Evolutionary conservation across 1,284 basidiomycete genomes (phyloP), one percentile per base, ranked within the genome.

Genomic region (Trichosporon sp.): DNA sequence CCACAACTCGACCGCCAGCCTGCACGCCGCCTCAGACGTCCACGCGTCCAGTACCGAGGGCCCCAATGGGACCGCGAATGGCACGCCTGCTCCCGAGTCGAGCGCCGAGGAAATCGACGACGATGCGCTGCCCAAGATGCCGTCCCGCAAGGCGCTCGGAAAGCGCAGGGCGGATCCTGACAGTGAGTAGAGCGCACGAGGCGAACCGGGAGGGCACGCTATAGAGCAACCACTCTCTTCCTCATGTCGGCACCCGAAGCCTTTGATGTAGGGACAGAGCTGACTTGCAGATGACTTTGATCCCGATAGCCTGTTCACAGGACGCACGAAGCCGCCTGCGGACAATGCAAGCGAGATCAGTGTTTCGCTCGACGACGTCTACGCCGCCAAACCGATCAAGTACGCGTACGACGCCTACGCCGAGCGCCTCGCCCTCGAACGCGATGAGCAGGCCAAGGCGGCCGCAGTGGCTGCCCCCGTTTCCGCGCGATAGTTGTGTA

Each of bases 331-430:
- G 64, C 70, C 69, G 1, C 66, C 70, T 5, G 67, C 71, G 19
- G 71, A 74, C 43, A 56, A 70, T n/a, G 68, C 68, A 32, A 78
- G 78, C 10, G 78, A 78, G 26, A 77, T 80, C 35, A 75, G 74
- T 10, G 64, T 78, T 54, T 77, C 75, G 1, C 76, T 76, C 21
- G 79, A 81, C 72, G 76, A 76, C 6, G 71, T 79, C n/a, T 76
- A 76, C 59, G 68, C 75, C 12, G 35, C 69, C 40, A 81, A 80
- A 68, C 79, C 81, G 6, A 69, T 81, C 48, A 73, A 72, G 54
- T 84, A 83, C 71, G 82, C 81, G 31, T 84, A 84, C 73, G 83
- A 84, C 71, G 83, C 83, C 26, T 83, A 81, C 72, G 79, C 81
- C 56, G 83, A 84, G 73, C 76, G 76, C 63, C 70, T 79, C 54